These are phyloP conservation scores for Alternaria sp. DNA, from an alignment of 2,329 filamentous ascomycete genomes.

Conservation along the genomic window DNA sequence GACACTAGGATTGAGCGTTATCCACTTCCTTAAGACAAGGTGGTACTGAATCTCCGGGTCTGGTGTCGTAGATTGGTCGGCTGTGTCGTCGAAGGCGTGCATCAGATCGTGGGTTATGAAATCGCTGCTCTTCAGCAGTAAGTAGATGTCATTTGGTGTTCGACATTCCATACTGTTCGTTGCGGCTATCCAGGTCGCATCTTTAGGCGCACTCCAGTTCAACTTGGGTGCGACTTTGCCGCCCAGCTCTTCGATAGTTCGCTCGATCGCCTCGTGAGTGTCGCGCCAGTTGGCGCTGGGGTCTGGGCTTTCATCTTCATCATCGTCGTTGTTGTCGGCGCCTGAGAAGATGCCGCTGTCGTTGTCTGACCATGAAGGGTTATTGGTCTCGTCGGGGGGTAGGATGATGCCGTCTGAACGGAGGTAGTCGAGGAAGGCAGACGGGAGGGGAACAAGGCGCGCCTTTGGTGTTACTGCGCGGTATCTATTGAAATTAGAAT, in stretches of 20 bases:
- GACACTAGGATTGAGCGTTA: conserved; percentile 85
- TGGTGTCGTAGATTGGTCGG: conserved; percentile 32
- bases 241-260: conserved; percentile 80
- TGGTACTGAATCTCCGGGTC: conserved; percentile 71
- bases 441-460: conserved; percentile 78
- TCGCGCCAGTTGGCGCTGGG: conserved; percentile 70
- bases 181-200: conserved; percentile 88
- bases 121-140: conserved; percentile 91
- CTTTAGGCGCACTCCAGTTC: conserved; percentile 97
- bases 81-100: conserved; percentile 85
- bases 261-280: conserved; percentile 78
- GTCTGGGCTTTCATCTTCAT: conserved; percentile 67
- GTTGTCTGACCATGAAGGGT: conserved; percentile 56
- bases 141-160: conserved; percentile 87
- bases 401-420: conserved; percentile 92
- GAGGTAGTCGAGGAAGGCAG: conserved; percentile 83
- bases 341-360: conserved; percentile 63
- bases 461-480: conserved; percentile 84
- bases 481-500: conserved; percentile 64
- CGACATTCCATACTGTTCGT: conserved; percentile 93
- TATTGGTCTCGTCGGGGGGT: conserved; percentile 69
- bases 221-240: conserved; percentile 90
- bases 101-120: conserved; percentile 95
- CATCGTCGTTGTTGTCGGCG: conserved; percentile 56
- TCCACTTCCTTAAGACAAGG: conserved; percentile 86